phyloP scores from a whole-genome alignment of 2,329 filamentous ascomycete genomes.

The Thermomyces lanuginosus region DNA sequence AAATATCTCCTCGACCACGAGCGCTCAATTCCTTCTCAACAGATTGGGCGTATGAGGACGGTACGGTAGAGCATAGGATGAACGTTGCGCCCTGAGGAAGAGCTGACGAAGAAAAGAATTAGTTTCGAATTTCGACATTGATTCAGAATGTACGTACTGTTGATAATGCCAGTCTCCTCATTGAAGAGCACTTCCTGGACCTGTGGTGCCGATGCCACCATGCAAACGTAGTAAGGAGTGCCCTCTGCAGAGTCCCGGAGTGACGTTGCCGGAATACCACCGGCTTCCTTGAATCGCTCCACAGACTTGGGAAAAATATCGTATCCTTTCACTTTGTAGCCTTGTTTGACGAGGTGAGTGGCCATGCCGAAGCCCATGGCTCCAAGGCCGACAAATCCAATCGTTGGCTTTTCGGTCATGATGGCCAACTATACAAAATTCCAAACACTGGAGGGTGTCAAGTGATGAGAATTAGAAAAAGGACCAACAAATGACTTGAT shows the following conservation, averaged over 20 bases:
- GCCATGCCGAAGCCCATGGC: conserved; percentile 77
- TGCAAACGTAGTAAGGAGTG: conserved; percentile 49
- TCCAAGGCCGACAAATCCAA: conserved; percentile 59
- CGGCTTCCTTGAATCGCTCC: conserved; percentile 46
- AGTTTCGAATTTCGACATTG: background rate
- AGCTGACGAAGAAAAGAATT: conserved; percentile 6
- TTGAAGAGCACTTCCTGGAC: conserved; percentile 50
- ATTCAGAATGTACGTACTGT: conserved; percentile 9
- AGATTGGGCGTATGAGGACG: conserved; percentile 47
- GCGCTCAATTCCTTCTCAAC: conserved; percentile 42
- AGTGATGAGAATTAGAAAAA: too few species aligned
- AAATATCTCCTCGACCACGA: conserved; percentile 44
- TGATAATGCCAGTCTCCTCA: conserved; percentile 34
- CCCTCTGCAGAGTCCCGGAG: conserved; percentile 45
- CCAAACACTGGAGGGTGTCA: too few species aligned
- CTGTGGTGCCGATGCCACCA: conserved; percentile 60
- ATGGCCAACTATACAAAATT: too few species aligned
- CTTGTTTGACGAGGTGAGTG: conserved; percentile 50
- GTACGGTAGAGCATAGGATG: conserved; percentile 54
- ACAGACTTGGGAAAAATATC: conserved; percentile 54
- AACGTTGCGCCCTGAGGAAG: conserved; percentile 45
- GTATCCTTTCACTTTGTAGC: conserved; percentile 52
- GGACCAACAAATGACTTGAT: too few species aligned
- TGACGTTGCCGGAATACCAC: conserved; percentile 43
- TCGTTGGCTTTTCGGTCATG: conserved; percentile 28